Conservation (phyloP, 208 protist species). For the Trypanosoma conorhini region DNA sequence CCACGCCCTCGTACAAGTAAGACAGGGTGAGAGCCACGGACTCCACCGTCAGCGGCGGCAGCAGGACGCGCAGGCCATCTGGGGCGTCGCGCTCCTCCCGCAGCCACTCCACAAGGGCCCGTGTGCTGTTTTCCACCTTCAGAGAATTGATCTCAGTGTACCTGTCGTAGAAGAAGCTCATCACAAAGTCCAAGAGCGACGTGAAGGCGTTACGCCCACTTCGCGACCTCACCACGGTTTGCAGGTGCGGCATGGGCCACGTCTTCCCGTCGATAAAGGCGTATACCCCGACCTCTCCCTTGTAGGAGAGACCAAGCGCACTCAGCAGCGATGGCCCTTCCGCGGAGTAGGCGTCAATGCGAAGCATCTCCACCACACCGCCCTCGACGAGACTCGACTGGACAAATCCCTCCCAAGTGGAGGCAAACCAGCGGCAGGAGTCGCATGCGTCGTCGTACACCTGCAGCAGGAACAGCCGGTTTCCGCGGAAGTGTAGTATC, state of each 20-base stretch:
- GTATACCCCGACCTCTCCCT: conserved; percentile 33
- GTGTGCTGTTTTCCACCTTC: conserved; percentile 22
- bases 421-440: conserved; percentile 57
- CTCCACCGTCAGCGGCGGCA: conserved; percentile 37
- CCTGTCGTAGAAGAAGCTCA: conserved; percentile 70
- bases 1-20: conserved; percentile 44
- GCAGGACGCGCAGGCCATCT: conserved; percentile 33
- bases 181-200: conserved; percentile 69
- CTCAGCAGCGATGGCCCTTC: conserved; percentile 46
- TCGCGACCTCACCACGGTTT: conserved; percentile 34
- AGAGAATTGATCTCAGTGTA: conserved; percentile 35
- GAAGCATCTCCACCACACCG: conserved; percentile 71
- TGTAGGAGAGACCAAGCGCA: conserved; percentile 35
- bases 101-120: conserved; percentile 54
- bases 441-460: conserved; percentile 73
- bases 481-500: conserved; percentile 65
- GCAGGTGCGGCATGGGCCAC: conserved; percentile 57
- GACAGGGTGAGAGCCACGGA: conserved; percentile 59
- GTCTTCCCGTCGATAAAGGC: conserved; percentile 68
- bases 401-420: conserved; percentile 70
- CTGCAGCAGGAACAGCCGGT: conserved; percentile 68
- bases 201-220: conserved; percentile 36
- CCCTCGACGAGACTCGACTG: conserved; percentile 60
- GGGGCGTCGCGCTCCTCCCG: conserved; percentile 34
- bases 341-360: conserved; percentile 68